Base-by-base conservation (phyloP, 2,329 filamentous ascomycete species). In the Sporothrix brunneoviolacea region DNA sequence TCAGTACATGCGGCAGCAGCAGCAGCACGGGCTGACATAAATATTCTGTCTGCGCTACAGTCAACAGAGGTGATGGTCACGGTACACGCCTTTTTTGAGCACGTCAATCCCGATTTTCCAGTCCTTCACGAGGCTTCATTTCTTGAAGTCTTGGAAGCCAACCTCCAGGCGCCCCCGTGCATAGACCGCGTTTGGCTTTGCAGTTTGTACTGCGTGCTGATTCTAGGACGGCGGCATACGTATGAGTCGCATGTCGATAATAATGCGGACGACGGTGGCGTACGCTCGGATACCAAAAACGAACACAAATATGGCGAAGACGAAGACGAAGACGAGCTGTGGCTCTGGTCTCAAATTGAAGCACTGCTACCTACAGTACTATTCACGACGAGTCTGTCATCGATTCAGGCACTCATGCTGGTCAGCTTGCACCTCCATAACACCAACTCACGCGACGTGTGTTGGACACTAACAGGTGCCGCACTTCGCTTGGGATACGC, bases 391-490 rank as follows among this genome's bases (percentile, higher is more conserved):
- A 69, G 64, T 58, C 55, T 70, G 27, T 58, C 60, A 33, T 64
- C 69, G 0, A 64, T 72, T 9, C 68, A 70, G 57, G 66, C 68
- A 5, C 59, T 72, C 42, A 58, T 71, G 57, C 62, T 72, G 4
- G 64, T 66, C 9, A 65, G 67, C 5, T 55, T 70, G 5, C 68
- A 71, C 50, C 65, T 72, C 10, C 68, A 72, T 58, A 70, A 70
- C 57, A 70, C 67, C 3, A 70, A 68, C 58, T 67, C 69, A 52
- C 63, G 68, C 18, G 69, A 72, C 39, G 52, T 52, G 10, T 58
- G 58, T 58, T 72, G 69, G 69, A 72, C 68, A 42, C 57, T 72
- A 49, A 71, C 68, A 0, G 69, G 69, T 12, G 65, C 68, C 5
- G 68, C 68, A 2, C 61, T 70, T 6, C 64, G 69, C 9, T 68